These are phyloP conservation scores for Vigna reflexopilosa DNA, from an alignment of 306 rosid genomes.

Conservation along the genomic window DNA sequence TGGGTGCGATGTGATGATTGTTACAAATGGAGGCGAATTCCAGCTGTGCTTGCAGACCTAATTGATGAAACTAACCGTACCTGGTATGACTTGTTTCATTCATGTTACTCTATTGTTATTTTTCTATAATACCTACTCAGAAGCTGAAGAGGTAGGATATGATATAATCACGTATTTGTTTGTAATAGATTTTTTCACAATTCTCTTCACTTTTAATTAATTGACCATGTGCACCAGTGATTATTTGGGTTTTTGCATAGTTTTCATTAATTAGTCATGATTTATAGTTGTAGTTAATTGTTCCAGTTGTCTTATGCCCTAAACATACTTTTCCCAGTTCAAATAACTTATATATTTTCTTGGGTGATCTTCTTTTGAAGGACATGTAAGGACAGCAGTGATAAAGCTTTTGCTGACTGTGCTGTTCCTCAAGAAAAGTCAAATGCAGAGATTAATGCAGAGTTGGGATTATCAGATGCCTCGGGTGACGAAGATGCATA, in stretches of 20 bases:
- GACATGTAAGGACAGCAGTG: slow-evolving; percentile 85
- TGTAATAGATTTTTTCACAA: slow-evolving; percentile 15
- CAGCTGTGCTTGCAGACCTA: slow-evolving; percentile 81
- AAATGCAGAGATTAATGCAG: slow-evolving; percentile 92
- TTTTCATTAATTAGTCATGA: slow-evolving; percentile 4
- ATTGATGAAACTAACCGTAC: slow-evolving; percentile 83
- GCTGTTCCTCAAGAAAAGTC: slow-evolving; percentile 93
- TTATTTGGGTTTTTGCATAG: slow-evolving; percentile 36
- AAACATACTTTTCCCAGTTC: slow-evolving; percentile 16
- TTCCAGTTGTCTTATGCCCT: slow-evolving; percentile 8
- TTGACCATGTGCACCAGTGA: slow-evolving; percentile 22
- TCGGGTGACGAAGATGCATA: slow-evolving; percentile 93
- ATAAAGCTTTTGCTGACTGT: slow-evolving; percentile 78
- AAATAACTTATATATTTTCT: slow-evolving; percentile 30
- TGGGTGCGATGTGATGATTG: slow-evolving; percentile 99
- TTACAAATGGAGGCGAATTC: slow-evolving; percentile 95
- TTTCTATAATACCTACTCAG: slow-evolving; percentile 28
- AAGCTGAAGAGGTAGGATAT: slow-evolving; percentile 35
- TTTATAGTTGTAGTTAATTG: slow-evolving; percentile 25
- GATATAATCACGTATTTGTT: slow-evolving; percentile 34
- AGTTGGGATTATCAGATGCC: slow-evolving; percentile 92
- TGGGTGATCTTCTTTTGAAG: slow-evolving; percentile 58
- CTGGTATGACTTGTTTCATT: slow-evolving; percentile 65
- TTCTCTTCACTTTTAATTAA: slow-evolving; percentile 19
- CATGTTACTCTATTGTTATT: slow-evolving; percentile 24